These are phyloP conservation scores for Xylariales sp. DNA, from an alignment of 2,329 filamentous ascomycete genomes.

Conservation along the genomic window DNA sequence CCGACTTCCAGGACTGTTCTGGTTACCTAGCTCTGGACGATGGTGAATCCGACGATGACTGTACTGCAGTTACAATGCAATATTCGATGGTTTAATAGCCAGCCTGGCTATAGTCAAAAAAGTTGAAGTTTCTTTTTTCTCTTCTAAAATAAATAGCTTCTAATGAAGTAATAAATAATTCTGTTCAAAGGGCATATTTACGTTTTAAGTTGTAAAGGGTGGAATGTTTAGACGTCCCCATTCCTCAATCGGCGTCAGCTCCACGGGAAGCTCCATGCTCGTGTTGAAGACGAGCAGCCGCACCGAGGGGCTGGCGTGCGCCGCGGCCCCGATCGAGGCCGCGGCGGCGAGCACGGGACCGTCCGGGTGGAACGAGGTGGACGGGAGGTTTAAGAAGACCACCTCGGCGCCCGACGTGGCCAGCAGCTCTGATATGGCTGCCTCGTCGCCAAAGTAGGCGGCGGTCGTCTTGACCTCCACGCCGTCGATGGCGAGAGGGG, in stretches of 20 bases:
- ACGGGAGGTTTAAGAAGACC: constrained; percentile 21
- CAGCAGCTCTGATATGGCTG: neutral
- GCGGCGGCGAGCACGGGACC: constrained; percentile 50
- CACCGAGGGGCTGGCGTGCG: constrained; percentile 50
- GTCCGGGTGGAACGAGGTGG: constrained; percentile 18
- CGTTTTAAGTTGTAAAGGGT: too few species aligned
- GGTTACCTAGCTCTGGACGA: too few species aligned
- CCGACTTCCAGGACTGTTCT: too few species aligned
- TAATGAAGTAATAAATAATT: too few species aligned
- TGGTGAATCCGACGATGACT: too few species aligned
- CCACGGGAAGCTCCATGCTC: constrained; percentile 25
- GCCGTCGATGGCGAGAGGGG: constrained; percentile 12
- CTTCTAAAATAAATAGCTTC: too few species aligned
- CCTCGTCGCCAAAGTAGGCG: neutral
- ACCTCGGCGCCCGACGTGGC: constrained; percentile 12
- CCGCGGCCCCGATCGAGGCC: constrained; percentile 52
- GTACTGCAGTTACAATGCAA: too few species aligned
- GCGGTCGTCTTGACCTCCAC: constrained; percentile 14
- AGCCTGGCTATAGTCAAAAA: too few species aligned
- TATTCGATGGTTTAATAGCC: too few species aligned
- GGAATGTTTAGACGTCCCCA: too few species aligned
- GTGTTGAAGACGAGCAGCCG: constrained; percentile 20
- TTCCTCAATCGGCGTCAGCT: constrained; percentile 28
- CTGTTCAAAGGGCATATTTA: too few species aligned
- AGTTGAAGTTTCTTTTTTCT: too few species aligned